A percentile compares a stretch with the other conserved stretches of the same genome.
These are phyloP conservation scores for Globisporangium nagaii DNA, from an alignment of 352 stramenopile genomes.

Conservation along the genomic window DNA sequence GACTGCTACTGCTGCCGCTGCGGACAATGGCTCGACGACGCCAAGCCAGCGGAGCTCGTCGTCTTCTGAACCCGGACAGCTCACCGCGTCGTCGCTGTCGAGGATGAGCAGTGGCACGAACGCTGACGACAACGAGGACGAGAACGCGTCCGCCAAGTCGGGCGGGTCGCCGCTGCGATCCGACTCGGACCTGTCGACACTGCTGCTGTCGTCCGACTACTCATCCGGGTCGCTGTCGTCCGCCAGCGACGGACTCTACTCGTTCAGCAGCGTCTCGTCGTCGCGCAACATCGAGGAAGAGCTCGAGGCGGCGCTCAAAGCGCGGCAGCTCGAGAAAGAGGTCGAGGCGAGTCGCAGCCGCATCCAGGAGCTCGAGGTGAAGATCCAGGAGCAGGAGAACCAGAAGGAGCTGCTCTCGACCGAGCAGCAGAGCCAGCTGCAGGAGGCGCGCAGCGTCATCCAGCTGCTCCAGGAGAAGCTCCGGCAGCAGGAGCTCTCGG, in stretches of 20 bases:
- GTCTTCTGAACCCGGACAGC: not conserved
- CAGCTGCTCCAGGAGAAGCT: conserved; percentile 50
- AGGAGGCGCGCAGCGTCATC: conserved; percentile 55
- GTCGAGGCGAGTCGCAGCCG: conserved; percentile 55
- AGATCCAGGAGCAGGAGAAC: conserved; percentile 51
- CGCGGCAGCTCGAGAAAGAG: conserved; percentile 62
- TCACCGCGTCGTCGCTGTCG: conserved; percentile 3
- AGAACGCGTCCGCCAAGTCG: not conserved
- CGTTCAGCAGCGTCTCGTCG: conserved; percentile 14
- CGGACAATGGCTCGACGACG: not conserved
- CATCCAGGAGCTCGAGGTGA: conserved; percentile 47
- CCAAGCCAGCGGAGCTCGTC: not conserved
- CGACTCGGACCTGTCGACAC: conserved; percentile 33
- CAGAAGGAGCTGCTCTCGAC: conserved; percentile 48
- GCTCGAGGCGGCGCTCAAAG: conserved; percentile 46
- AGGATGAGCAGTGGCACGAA: not conserved
- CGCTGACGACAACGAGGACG: not conserved
- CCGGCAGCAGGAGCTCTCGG: conserved; percentile 45
- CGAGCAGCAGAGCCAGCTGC: conserved; percentile 52
- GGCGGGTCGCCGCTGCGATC: conserved; percentile 16
- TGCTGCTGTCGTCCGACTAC: conserved; percentile 25
- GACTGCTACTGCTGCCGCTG: not conserved
- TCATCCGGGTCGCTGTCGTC: conserved; percentile 28
- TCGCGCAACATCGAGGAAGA: conserved; percentile 54
- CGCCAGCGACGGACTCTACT: conserved; percentile 3